Base-by-base conservation (phyloP, 2,329 filamentous ascomycete species). In the Ophiostoma ips region DNA sequence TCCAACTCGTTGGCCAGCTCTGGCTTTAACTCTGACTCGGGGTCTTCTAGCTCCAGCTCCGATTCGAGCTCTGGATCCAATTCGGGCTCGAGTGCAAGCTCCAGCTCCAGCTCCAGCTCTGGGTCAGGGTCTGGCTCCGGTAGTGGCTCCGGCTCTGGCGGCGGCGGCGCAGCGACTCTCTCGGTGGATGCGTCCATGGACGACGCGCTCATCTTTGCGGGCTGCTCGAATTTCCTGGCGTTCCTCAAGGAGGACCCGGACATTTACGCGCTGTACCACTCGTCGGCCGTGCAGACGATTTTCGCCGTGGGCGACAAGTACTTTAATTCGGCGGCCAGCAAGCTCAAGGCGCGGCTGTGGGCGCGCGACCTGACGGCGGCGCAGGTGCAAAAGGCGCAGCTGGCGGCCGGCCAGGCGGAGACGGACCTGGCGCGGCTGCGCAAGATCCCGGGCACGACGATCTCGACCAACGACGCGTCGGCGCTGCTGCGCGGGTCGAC, bases 301-400 rank as follows among this genome's bases (percentile, higher is more conserved):
- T 54, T 47, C n/a, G 52, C 52, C 21, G 50, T 54, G 8, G 50
- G 52, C 28, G 52, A 54, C 52, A 50, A 49, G 46, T 54, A 37
- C 48, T 54, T 52, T 19, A 40, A 50, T 24, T 10, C 45, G 31
- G 49, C 49, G 7, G 24, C 47, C 8, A 38, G 31, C 10, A 49
- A 41, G 19, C 16, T 49, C 8, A 46, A 40, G 24, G 33, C 35
- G 5, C 43, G 44, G 15, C 38, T 52, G 8, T 28, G 30, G 21
- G 45, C 37, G 9, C 38, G 46, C n/a, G n/a, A 24, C 15, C 50
- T 54, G 33, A 50, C 52, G 16, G 46, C 52, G 10, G 38, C 41
- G 6, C 47, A 54, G 40, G 52, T 54, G n/a, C 52, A 54, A 34
- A 36, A 51, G 37, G 52, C 52, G 6, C 49, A 54, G 45, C 48